Base-by-base conservation (phyloP, 2,329 filamentous ascomycete species). In the Aspergillus spinulosporus region DNA sequence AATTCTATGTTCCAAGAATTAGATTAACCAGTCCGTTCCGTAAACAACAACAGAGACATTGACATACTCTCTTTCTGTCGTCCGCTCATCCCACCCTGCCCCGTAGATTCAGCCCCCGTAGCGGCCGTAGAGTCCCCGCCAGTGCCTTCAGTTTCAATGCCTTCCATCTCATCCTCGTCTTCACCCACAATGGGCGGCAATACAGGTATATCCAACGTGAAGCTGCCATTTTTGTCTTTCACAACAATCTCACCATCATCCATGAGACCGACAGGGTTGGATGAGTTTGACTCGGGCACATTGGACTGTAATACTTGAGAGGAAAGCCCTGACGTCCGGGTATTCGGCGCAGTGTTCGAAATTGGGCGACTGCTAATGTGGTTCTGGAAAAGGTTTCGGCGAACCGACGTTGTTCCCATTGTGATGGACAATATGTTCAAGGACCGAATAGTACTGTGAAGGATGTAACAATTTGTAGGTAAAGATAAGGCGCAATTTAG, bases 31-130 rank as follows among this genome's bases (percentile, higher is more conserved):
- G 5, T 44, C 3, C 21, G 21, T 21, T 21, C 21, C 21, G 21
- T 21, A 21, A 21, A 21, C 21, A 21, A 21, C 21, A 21, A 21
- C 21, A 6, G 9, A 51, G 31, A 14, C 12, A 8, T 21, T 6
- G 49, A 65, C 74, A 44, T 72, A 77, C 75, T 72, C 49, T 76
- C 72, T 70, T 73, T 75, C 54, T 76, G 71, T 43, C 66, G 66
- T 56, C 65, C 68, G 54, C 60, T 65, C 8, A 68, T 62, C 14
- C 66, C 69, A n/a, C 62, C 61, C 40, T 62, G 62, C 28, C 55
- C 76, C 80, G 80, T 82, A 68, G 86, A 53, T 45, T 83, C 57
- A 71, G 80, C 70, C 83, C 84, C 65, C 79, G 77, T 59, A 76
- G 79, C 54, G 86, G 82, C 63, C 86, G 43, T 43, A 36, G 61